These are phyloP conservation scores for Alternaria gaisen DNA, from an alignment of 2,329 filamentous ascomycete species.

Conservation along the genomic window DNA sequence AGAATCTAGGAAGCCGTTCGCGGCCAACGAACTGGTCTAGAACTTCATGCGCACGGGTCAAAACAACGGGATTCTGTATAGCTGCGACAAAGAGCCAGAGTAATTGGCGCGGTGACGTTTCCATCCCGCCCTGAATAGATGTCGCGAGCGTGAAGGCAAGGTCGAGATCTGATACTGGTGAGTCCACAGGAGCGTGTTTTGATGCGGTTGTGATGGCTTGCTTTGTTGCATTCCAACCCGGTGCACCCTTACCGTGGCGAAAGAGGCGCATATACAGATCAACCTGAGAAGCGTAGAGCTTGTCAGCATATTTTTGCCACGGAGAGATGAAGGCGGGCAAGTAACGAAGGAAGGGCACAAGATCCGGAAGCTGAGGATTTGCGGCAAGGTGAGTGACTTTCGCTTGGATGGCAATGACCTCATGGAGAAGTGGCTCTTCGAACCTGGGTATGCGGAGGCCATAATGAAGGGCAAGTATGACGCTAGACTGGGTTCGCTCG, in stretches of 20 bases:
- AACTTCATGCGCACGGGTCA: constrained; percentile 10
- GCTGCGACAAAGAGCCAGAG: constrained; percentile 20
- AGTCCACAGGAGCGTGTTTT: constrained; percentile 8
- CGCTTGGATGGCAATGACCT: constrained; percentile 14
- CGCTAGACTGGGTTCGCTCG: constrained; percentile 20
- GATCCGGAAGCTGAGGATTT: constrained; percentile 20
- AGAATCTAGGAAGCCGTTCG: constrained; percentile 13
- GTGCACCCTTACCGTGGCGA: constrained; percentile 8
- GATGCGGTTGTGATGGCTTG: constrained; percentile 14
- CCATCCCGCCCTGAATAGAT: constrained; percentile 20
- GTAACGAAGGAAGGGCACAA: constrained; percentile 15
- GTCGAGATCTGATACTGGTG: constrained; percentile 11
- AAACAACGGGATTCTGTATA: constrained; percentile 3
- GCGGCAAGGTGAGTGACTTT: constrained; percentile 18
- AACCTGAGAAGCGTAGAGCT: constrained; percentile 15
- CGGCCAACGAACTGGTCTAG: constrained; percentile 17
- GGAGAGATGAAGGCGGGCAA: constrained; percentile 13
- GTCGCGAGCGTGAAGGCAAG: constrained; percentile 22
- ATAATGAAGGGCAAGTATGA: constrained; percentile 21
- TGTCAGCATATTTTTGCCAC: constrained; percentile 17
- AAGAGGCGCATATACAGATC: constrained; percentile 19
- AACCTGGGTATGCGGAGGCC: constrained; percentile 16
- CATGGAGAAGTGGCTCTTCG: constrained; percentile 14
- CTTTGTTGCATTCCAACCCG: constrained; percentile 19
- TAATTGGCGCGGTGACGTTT: constrained; percentile 19